Percentiles rank a stretch among this genome's conserved stretches.
phyloP scores from a whole-genome alignment of 305 asterid species.

The Solanum chacoense region DNA sequence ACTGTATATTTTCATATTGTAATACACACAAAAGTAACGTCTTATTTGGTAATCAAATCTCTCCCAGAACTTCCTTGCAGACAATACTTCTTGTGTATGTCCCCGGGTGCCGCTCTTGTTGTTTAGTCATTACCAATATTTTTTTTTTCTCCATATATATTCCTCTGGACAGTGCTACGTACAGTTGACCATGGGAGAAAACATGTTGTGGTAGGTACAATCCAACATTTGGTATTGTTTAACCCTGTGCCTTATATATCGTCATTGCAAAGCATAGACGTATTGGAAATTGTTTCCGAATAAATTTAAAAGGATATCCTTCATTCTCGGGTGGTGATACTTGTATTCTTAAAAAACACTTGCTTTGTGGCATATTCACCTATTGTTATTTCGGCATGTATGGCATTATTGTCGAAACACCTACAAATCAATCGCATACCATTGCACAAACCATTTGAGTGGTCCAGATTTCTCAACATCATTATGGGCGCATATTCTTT shows the following conservation, averaged over 20 bases:
- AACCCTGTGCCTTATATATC: background rate
- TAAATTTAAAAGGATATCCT: background rate
- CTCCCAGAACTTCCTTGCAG: background rate
- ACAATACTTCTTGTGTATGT: background rate
- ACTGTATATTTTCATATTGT: too few species aligned
- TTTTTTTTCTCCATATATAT: background rate
- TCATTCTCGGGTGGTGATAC: background rate
- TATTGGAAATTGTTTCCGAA: too few species aligned
- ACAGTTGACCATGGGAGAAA: background rate
- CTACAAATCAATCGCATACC: background rate
- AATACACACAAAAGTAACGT: too few species aligned
- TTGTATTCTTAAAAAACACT: background rate
- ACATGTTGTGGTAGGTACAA: background rate
- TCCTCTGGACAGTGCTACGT: background rate
- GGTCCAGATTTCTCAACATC: background rate
- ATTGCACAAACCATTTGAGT: background rate
- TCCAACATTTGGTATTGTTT: background rate
- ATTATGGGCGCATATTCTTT: too few species aligned
- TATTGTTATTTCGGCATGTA: background rate
- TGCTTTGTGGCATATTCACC: background rate
- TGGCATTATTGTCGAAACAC: background rate
- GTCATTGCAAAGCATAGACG: background rate
- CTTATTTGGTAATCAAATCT: too few species aligned
- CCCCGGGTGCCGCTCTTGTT: background rate
- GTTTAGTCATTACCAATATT: background rate